These are phyloP conservation scores for Rheum nobile DNA, from an alignment of 148 eudicot species.

Conservation along the genomic window DNA sequence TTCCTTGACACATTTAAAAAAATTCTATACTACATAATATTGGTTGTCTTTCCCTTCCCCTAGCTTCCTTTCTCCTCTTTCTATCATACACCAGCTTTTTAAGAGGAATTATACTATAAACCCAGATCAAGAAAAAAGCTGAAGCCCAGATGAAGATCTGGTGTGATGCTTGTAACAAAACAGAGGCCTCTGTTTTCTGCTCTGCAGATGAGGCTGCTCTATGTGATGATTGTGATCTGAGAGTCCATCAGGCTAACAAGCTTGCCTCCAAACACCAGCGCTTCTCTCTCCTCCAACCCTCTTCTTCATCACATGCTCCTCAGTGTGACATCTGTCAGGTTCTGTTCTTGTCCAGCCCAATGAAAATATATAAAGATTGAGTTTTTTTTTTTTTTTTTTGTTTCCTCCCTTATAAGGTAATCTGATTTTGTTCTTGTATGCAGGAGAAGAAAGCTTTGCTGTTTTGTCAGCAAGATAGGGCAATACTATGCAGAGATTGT, in stretches of 20 bases:
- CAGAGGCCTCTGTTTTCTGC: constrained; percentile 37
- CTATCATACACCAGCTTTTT: neutral
- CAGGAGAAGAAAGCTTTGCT: constrained; percentile 65
- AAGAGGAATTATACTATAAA: neutral
- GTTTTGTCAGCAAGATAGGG: constrained; percentile 79
- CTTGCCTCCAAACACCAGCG: constrained; percentile 41
- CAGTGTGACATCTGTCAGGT: constrained; percentile 45
- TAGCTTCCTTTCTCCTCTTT: neutral
- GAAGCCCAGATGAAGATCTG: constrained; percentile 31
- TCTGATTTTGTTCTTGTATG: neutral
- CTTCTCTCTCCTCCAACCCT: constrained; percentile 23
- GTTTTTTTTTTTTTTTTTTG: neutral
- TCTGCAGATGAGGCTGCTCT: constrained; percentile 51
- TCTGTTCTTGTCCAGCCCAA: neutral
- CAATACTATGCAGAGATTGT: constrained; percentile 66
- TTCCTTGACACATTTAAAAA: neutral
- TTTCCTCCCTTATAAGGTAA: neutral
- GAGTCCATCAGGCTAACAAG: constrained; percentile 40
- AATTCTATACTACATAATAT: neutral
- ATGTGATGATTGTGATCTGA: constrained; percentile 36
- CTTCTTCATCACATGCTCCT: constrained; percentile 16
- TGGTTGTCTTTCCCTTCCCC: neutral
- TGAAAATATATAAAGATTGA: neutral
- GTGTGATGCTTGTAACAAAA: constrained; percentile 34
- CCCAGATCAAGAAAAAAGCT: neutral